Percentiles rank a stretch among this genome's conserved stretches.
These are phyloP conservation scores for Angomonas deanei DNA, from an alignment of 208 protist species.

Conservation along the genomic window DNA sequence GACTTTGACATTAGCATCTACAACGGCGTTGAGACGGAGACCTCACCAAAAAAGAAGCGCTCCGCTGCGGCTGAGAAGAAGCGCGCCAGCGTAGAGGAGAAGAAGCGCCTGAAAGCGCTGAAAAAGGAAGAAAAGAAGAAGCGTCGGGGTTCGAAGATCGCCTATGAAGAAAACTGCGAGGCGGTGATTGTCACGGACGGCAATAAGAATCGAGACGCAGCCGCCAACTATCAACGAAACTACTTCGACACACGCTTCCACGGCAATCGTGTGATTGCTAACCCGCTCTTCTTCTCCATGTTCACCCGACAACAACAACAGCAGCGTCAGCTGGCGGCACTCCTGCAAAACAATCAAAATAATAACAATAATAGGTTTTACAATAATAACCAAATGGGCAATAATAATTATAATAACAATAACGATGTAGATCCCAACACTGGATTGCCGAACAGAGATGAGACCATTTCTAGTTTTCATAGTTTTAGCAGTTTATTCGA, in stretches of 20 bases:
- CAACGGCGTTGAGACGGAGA: no score
- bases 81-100: no score
- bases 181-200: no score
- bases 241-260: not conserved
- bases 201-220: no score
- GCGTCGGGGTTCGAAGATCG: no score
- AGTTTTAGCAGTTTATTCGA: conserved; percentile 5
- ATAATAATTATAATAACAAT: not conserved
- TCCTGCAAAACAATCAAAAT: not conserved
- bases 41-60: no score
- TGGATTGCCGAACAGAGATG: not conserved
- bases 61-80: no score
- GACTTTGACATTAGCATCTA: no score
- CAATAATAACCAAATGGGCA: not conserved
- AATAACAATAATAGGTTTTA: not conserved
- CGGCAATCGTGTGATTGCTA: not conserved
- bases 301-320: not conserved
- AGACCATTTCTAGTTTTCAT: not conserved
- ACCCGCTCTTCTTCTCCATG: not conserved
- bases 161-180: no score
- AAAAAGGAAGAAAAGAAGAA: no score
- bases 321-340: not conserved
- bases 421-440: not conserved
- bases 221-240: no score
- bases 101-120: no score